phyloP scores from a whole-genome alignment of 192 early-diverging fungal genomes.

The Cladochytrium replicatum region DNA sequence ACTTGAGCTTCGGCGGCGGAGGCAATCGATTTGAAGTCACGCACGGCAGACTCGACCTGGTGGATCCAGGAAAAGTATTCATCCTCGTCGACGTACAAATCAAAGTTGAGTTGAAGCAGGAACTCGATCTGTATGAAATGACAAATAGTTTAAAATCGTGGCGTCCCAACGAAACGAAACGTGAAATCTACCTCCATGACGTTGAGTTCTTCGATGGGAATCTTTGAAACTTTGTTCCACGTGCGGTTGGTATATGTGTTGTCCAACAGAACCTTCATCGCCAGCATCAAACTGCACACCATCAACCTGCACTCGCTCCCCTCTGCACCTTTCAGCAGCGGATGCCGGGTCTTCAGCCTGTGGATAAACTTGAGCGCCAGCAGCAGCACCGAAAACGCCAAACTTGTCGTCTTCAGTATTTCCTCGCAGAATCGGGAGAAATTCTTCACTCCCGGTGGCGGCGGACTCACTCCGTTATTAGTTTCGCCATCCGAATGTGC shows the following conservation, averaged over 20 bases:
- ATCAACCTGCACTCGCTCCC: constrained; percentile 78
- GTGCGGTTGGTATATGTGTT: constrained; percentile 86
- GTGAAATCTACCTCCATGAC: constrained; percentile 50
- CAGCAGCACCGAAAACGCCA: constrained; percentile 53
- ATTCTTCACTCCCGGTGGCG: constrained; percentile 4
- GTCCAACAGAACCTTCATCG: constrained; percentile 80
- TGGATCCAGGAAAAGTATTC: constrained; percentile 68
- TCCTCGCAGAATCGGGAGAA: constrained; percentile 43
- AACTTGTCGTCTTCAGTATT: constrained; percentile 47
- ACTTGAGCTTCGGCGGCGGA: no score
- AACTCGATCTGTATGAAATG: constrained; percentile 57
- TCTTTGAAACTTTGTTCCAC: constrained; percentile 76
- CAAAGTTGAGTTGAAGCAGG: constrained; percentile 62
- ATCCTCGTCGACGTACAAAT: constrained; percentile 53
- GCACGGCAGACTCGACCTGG: no score
- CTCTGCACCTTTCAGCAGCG: constrained; percentile 43
- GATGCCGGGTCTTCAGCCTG: constrained; percentile 42
- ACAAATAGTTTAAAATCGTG: background rate
- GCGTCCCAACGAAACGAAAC: background rate
- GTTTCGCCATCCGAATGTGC: no score
- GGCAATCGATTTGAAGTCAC: no score
- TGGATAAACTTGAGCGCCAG: constrained; percentile 56
- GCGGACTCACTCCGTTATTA: no score
- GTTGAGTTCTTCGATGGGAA: constrained; percentile 69
- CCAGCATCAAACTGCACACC: constrained; percentile 73